These are phyloP conservation scores for Ophiocordyceps polyrhachis-furcata DNA, from an alignment of 2,329 filamentous ascomycete species.

Conservation along the genomic window DNA sequence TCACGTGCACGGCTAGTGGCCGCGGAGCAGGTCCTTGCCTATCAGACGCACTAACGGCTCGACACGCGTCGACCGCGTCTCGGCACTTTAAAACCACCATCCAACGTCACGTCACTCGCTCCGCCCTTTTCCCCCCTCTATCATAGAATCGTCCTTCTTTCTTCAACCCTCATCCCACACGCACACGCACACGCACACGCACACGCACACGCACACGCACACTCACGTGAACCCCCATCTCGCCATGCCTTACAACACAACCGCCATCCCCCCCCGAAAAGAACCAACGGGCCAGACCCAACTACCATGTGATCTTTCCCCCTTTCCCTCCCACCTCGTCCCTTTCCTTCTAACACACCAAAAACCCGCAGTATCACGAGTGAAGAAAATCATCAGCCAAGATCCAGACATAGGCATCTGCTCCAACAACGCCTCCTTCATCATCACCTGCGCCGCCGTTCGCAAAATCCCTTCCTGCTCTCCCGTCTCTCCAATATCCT, in stretches of 20 bases:
- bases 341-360: slow-evolving; percentile 1
- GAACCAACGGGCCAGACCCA: slow-evolving; percentile 73
- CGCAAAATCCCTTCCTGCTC: background rate
- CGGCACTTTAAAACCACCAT: background rate
- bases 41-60: background rate
- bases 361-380: slow-evolving; percentile 66
- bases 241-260: slow-evolving; percentile 78
- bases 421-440: slow-evolving; percentile 86
- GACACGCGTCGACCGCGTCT: background rate
- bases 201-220: too few species aligned
- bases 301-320: slow-evolving; percentile 52
- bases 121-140: background rate
- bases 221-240: too few species aligned
- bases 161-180: too few species aligned
- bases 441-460: slow-evolving; percentile 79
- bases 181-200: too few species aligned
- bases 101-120: background rate
- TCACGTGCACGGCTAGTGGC: background rate
- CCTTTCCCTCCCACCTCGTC: slow-evolving; percentile 1
- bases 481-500: too few species aligned
- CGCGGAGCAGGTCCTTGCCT: background rate
- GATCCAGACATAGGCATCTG: slow-evolving; percentile 75
- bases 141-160: too few species aligned
- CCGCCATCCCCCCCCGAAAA: slow-evolving; percentile 59
- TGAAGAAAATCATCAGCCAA: slow-evolving; percentile 85